Evolutionary conservation across 1,284 basidiomycete species (phyloP).

Genomic region (Naganishia sp.): DNA sequence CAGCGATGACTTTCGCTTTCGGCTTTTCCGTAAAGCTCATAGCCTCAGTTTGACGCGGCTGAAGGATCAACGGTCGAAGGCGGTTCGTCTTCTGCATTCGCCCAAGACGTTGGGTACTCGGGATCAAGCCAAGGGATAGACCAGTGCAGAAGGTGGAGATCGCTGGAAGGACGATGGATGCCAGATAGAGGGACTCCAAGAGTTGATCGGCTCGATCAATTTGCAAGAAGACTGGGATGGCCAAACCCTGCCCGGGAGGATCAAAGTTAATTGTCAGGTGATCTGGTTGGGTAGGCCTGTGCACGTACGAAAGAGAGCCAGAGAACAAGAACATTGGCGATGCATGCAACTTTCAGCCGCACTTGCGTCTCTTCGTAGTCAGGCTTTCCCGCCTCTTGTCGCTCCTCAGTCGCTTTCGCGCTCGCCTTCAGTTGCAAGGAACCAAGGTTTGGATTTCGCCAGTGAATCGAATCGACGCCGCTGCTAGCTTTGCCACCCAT

Average conservation of each 20-base stretch:
- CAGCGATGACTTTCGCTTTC: neutral
- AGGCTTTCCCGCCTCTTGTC: neutral
- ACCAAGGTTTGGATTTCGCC: neutral
- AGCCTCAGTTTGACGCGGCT: neutral
- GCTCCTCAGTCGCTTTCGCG: neutral
- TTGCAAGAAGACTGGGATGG: slow-evolving; percentile 13
- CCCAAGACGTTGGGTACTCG: no score
- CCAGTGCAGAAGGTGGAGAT: neutral
- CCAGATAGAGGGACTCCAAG: slow-evolving; percentile 10
- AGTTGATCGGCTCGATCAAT: neutral
- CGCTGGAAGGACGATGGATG: slow-evolving; percentile 18
- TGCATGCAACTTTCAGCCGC: neutral
- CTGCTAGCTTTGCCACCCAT: slow-evolving; percentile 10
- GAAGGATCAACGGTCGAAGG: neutral
- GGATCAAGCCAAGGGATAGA: neutral
- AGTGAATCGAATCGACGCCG: neutral
- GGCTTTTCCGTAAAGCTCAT: neutral
- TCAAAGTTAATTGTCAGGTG: neutral
- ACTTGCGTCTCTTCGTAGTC: neutral
- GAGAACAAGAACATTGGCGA: slow-evolving; percentile 1
- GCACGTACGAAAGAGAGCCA: slow-evolving; percentile 21
- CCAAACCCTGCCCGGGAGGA: slow-evolving; percentile 5
- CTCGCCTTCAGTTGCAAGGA: neutral
- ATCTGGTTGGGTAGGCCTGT: neutral
- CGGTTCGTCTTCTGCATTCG: neutral